Evolutionary conservation across 2,329 filamentous ascomycete genomes (phyloP).

Genomic region (Fusarium globosum): DNA sequence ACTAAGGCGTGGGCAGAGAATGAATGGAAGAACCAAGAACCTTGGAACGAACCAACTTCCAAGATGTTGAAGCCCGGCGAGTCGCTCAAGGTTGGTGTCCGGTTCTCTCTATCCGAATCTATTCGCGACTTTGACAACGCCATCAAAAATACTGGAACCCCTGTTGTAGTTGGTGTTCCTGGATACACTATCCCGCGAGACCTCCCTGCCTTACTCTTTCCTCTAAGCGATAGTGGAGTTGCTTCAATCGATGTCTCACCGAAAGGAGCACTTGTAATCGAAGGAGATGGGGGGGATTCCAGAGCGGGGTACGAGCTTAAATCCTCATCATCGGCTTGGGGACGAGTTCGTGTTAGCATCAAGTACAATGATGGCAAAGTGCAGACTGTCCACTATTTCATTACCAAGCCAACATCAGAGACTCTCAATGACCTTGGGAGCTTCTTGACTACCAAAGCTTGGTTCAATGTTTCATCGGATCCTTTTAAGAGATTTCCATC

Average conservation of each 20-base stretch:
- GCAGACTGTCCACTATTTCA: slow-evolving; percentile 67
- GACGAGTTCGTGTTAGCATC: slow-evolving; percentile 60
- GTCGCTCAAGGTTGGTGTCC: slow-evolving; percentile 60
- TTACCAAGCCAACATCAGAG: slow-evolving; percentile 60
- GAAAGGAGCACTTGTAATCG: slow-evolving; percentile 50
- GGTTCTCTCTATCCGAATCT: slow-evolving; percentile 60
- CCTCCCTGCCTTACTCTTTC: slow-evolving; percentile 57
- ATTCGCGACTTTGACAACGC: slow-evolving; percentile 61
- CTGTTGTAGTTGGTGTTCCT: slow-evolving; percentile 63
- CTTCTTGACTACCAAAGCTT: slow-evolving; percentile 66
- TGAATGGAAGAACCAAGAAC: slow-evolving; percentile 62
- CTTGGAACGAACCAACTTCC: slow-evolving; percentile 67
- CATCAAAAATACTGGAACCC: slow-evolving; percentile 56
- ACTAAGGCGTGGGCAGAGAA: slow-evolving; percentile 65
- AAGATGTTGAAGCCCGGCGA: slow-evolving; percentile 57
- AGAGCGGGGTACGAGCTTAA: slow-evolving; percentile 54
- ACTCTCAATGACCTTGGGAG: slow-evolving; percentile 59
- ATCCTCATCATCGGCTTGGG: slow-evolving; percentile 58
- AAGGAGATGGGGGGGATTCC: fast-evolving
- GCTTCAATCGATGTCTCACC: slow-evolving; percentile 54
- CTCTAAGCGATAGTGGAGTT: slow-evolving; percentile 56
- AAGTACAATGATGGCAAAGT: slow-evolving; percentile 58
- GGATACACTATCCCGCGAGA: slow-evolving; percentile 65
- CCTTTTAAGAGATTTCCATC: slow-evolving; percentile 66
- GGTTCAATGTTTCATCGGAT: slow-evolving; percentile 62